Base-by-base conservation (phyloP, 805 yeast genomes). In the Scheffersomyces coipomensis region DNA sequence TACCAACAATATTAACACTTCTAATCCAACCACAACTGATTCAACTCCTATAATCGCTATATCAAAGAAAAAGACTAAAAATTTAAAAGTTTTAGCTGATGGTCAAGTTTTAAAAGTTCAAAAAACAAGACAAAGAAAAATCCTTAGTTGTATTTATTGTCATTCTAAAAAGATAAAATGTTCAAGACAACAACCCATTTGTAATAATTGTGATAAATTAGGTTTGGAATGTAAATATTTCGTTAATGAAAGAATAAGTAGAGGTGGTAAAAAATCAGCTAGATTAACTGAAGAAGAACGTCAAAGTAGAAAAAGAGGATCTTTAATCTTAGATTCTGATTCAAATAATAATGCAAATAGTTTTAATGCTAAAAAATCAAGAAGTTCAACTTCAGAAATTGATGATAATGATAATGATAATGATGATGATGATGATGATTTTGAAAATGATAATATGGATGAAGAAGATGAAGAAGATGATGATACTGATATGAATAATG, bases 91-190 rank as follows among this genome's bases (percentile, higher is more conserved):
- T 7, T 38, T 75, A 44, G 75, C 75, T 3, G 66, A 75, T 48
- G 81, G 76, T 8, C 75, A 74, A 45, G 74, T 79, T 5, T 75
- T 76, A 65, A 80, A 80, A 54, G 75, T 78, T 13, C 86, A 80
- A 48, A 77, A 75, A 42, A 64, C 80, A 3, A 71, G 86, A 44
- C 86, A 80, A 54, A 55, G 86, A 38, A 73, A 73, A 49, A 78
- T 80, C 32, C 62, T 75, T 32, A 69, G 77, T 38, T 79, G 85
- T 53, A 71, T 75, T 12, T 64, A 81, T 33, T 79, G 85, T 49
- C 82, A 79, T 50, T 69, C 76, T 30, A 79, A 77, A 56, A 81
- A 81, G 58, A 73, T 80, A 43, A 79, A 78, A 47, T 82, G 87
- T 55, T 75, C 79, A n/a, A 70, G 81, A 43, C 71, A 66, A 29